Base-by-base conservation (phyloP, 176 grass and related monocot species). In the Carex kokanica region DNA sequence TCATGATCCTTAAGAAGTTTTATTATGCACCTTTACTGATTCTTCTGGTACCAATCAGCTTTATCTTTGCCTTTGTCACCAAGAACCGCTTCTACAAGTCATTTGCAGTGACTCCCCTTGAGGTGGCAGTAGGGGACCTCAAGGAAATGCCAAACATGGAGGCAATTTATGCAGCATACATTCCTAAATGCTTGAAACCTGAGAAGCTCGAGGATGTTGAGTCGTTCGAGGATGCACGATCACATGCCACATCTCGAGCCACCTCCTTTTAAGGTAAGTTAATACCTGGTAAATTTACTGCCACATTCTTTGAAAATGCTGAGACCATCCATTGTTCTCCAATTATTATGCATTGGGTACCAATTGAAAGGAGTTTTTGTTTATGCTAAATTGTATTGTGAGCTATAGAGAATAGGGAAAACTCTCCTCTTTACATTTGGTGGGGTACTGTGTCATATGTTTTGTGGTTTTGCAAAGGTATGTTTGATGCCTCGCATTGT, bases 131-230 rank as follows among this genome's bases (percentile, higher is more conserved):
- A 24, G 74, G 83, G 0, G 73, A 90, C 56, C 41, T 63, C 8
- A 99, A 99, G 82, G 93, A 93, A 60, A 78, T 74, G 0, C 91
- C 91, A 0, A 96, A 96, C 67, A 92, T 96, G 88, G 83, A 88
- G 0, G 69, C 89, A 64, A 88, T 99, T 62, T 99, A 93, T 55
- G 59, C 72, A 3, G 88, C 89, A 0, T 95, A 85, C 67, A 93
- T 99, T 29, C 93, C 97, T 23, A 83, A 47, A 23, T 93, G 88
- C 83, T 84, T 99, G 66, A 93, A 78, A 69, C 86, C 88, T 0
- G 97, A 93, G 9, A 99, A 95, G 36, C 86, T 87, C 0, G 93
- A 99, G 51, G 97, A 95, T 84, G 8, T 88, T 55, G 96, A 93
- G 12, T 74, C 61, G 11, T 99, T 88, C 4, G 89, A 95, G 78